Evolutionary conservation across 2,329 filamentous ascomycete species (phyloP).

Genomic region (Colletotrichum paranaense): DNA sequence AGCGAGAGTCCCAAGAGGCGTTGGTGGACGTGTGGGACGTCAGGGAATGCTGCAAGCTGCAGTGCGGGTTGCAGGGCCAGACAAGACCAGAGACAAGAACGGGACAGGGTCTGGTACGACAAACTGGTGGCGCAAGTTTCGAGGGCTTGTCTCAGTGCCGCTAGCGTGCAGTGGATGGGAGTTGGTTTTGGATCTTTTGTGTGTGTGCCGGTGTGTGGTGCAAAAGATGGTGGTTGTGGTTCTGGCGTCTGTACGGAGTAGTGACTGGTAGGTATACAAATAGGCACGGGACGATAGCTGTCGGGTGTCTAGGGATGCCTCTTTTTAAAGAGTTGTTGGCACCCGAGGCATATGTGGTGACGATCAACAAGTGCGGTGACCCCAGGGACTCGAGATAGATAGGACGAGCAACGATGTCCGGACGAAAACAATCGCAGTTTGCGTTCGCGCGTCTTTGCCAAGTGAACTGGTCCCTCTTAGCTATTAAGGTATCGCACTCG

Average conservation of each 20-base stretch:
- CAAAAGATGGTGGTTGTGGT: background rate
- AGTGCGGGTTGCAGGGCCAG: slow-evolving; percentile 11
- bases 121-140: slow-evolving; percentile 27
- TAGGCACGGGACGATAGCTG: background rate
- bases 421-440: background rate
- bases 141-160: slow-evolving; percentile 27
- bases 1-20: background rate
- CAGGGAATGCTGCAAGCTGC: slow-evolving; percentile 3
- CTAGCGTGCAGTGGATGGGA: slow-evolving; percentile 8
- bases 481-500: background rate
- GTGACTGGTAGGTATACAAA: too few species aligned
- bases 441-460: slow-evolving; percentile 7
- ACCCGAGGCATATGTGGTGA: background rate
- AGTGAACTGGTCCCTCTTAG: background rate
- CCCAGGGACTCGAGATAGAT: background rate
- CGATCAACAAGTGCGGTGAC: background rate
- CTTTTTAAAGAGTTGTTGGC: background rate
- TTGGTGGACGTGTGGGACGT: background rate
- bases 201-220: background rate
- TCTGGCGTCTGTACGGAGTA: background rate
- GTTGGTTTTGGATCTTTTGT: slow-evolving; percentile 6
- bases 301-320: background rate
- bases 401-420: slow-evolving; percentile 2
- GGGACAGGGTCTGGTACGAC: slow-evolving; percentile 19
- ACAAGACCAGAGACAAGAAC: background rate